A percentile compares a stretch with the other conserved stretches of the same genome.
These are phyloP conservation scores for Aspergillus novofumigatus DNA, from an alignment of 2,329 filamentous ascomycete species.

Conservation along the genomic window DNA sequence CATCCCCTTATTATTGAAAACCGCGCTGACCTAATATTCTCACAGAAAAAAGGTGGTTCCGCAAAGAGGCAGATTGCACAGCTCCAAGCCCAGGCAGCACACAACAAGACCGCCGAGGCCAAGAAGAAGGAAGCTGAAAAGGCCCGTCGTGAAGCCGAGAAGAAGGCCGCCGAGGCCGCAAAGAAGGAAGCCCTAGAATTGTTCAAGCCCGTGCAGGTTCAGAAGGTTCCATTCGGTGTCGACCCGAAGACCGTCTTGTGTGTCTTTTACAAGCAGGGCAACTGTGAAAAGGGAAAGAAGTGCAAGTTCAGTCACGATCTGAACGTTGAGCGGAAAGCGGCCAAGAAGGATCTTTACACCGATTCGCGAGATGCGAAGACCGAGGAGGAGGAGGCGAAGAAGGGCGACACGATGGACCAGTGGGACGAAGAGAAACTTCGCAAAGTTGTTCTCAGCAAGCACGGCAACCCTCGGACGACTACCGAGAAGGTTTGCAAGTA, in stretches of 20 bases:
- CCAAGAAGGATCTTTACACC: slow-evolving; percentile 88
- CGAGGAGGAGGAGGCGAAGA: slow-evolving; percentile 67
- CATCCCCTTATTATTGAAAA: background rate
- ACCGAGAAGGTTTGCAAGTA: slow-evolving; percentile 99
- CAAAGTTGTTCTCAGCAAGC: slow-evolving; percentile 88
- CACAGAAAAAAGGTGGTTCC: slow-evolving; percentile 79
- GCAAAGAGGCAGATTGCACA: slow-evolving; percentile 89
- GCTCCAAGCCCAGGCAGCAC: slow-evolving; percentile 68
- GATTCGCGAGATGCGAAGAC: slow-evolving; percentile 69
- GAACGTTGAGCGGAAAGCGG: slow-evolving; percentile 81
- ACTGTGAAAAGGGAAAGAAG: slow-evolving; percentile 94
- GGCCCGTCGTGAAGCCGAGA: slow-evolving; percentile 71
- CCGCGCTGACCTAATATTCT: slow-evolving; percentile 15
- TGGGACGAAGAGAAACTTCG: slow-evolving; percentile 97
- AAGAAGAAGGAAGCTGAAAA: slow-evolving; percentile 72
- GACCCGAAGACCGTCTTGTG: slow-evolving; percentile 97
- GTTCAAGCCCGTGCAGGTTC: slow-evolving; percentile 89
- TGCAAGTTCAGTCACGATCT: slow-evolving; percentile 98
- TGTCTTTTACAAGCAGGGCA: slow-evolving; percentile 94
- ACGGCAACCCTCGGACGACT: slow-evolving; percentile 90
- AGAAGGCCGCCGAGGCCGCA: slow-evolving; percentile 82
- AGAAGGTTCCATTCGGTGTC: slow-evolving; percentile 96
- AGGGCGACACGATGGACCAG: slow-evolving; percentile 86
- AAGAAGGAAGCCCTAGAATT: slow-evolving; percentile 75
- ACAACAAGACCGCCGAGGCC: slow-evolving; percentile 76